Percentiles rank a stretch among this genome's conserved stretches.
These are phyloP conservation scores for Leccinum cinnamomeum DNA, from an alignment of 1,284 basidiomycete genomes.

Conservation along the genomic window DNA sequence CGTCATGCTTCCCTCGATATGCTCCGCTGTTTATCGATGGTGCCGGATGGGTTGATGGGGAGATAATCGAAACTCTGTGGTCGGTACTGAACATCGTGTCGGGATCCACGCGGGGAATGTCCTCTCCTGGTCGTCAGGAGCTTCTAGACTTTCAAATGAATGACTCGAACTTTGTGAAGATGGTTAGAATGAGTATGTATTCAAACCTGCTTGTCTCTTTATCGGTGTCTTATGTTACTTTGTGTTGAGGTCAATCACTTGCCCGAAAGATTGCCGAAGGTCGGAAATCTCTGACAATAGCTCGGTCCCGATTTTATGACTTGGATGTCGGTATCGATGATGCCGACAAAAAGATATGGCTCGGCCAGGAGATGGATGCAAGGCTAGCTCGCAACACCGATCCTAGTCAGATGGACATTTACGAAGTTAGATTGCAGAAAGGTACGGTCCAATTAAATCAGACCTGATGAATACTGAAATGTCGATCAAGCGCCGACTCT, in stretches of 20 bases:
- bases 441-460: not conserved
- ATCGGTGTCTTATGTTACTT: no score
- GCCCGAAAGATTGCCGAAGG: not conserved
- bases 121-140: not conserved
- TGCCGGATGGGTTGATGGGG: not conserved
- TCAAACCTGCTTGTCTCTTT: no score
- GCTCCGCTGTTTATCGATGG: not conserved
- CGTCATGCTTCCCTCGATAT: conserved; percentile 7
- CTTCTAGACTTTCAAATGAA: not conserved
- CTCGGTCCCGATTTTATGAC: not conserved
- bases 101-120: not conserved
- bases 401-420: not conserved
- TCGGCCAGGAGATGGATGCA: not conserved
- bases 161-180: not conserved
- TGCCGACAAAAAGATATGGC: not conserved
- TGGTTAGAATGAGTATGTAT: not conserved
- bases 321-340: not conserved
- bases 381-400: not conserved
- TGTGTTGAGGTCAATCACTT: not conserved
- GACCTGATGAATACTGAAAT: not conserved
- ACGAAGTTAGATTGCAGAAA: not conserved
- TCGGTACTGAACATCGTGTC: not conserved
- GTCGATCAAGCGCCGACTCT: not conserved
- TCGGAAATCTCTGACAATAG: not conserved
- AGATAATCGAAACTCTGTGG: not conserved